phyloP scores from a whole-genome alignment of 768 basidiomycete genomes.

The Sporobolomyces pararoseus region DNA sequence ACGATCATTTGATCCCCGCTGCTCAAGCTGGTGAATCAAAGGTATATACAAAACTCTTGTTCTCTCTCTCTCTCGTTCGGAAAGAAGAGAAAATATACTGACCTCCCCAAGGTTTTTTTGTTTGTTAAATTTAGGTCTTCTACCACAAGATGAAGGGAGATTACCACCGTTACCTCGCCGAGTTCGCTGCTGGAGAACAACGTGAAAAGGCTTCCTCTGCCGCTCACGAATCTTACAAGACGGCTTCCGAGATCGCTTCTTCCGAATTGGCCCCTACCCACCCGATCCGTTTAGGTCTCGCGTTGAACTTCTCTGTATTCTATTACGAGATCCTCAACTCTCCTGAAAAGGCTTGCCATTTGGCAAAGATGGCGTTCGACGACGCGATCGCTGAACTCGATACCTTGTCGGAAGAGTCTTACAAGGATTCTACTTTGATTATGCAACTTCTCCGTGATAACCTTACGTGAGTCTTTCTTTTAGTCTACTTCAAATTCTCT shows the following conservation, averaged over 20 bases:
- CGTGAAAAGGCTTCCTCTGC: slow-evolving; percentile 96
- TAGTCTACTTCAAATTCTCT: no score
- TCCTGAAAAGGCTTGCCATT: slow-evolving; percentile 95
- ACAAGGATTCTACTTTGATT: slow-evolving; percentile 34
- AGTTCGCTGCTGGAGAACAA: slow-evolving; percentile 96
- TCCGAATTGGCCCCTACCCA: slow-evolving; percentile 50
- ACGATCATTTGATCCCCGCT: slow-evolving; percentile 94
- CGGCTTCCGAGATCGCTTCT: slow-evolving; percentile 83
- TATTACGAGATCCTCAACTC: slow-evolving; percentile 99
- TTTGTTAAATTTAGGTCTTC: slow-evolving; percentile 61
- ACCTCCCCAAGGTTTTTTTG: no score
- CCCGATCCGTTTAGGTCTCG: slow-evolving; percentile 96
- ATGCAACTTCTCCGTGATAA: slow-evolving; percentile 89
- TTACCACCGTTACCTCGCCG: slow-evolving; percentile 97
- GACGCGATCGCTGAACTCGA: slow-evolving; percentile 99
- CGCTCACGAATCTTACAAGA: slow-evolving; percentile 94
- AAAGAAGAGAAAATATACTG: no score
- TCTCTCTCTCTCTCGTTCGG: no score
- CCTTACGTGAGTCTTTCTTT: slow-evolving; percentile 66
- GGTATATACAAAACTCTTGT: no score
- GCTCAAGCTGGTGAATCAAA: slow-evolving; percentile 95
- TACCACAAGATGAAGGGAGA: slow-evolving; percentile 99
- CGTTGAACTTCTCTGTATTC: slow-evolving; percentile 98
- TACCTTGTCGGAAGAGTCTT: slow-evolving; percentile 82
- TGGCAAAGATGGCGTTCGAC: slow-evolving; percentile 71